Evolutionary conservation across 768 basidiomycete genomes (phyloP), one percentile per base, ranked within the genome.

Genomic region (Serendipita vermifera): DNA sequence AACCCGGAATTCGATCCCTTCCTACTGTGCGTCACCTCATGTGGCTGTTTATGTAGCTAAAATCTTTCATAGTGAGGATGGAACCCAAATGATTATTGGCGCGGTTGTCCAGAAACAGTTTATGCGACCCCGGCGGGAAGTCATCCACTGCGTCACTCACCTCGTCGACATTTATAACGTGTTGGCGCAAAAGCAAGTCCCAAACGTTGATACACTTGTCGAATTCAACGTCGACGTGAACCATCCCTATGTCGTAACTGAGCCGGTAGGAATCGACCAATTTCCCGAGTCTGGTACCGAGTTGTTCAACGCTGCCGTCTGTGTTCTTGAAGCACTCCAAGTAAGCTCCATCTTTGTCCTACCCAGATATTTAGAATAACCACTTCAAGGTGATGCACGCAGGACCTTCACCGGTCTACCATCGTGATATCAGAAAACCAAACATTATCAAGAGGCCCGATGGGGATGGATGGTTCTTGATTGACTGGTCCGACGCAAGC

Each of bases 401-500:
- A 15, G 56, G 26, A 7, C 15, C 46, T 15, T 15, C 5, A 5
- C 56, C 59, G 36, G 40, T 63, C 14, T 64, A 55, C 55, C 63
- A 67, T 43, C 48, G 66, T 7, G 66, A 65, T 54, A 64, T 67
- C 35, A 22, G 56, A 38, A 54, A 64, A 24, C 32, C 41, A 3
- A 66, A 68, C 58, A 57, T 68, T 55, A 59, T 68, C 17, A 63
- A 56, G 32, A 24, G 58, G 6, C 11, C 51, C 31, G 63, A 68
- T 58, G 31, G 35, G 11, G 39, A 55, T 7, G 58, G 62, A 54
- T 68, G 67, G 67, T 65, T 68, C 40, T 43, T 68, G 15, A 66
- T 68, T 46, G 67, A 68, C 57, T 68, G 64, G 64, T 64, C 67
- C 54, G 64, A 68, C 59, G 67, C 67, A 20, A 53, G 59, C 33